Percentiles rank a stretch among this genome's conserved stretches.
phyloP scores from a whole-genome alignment of 176 grass and related monocot genomes.

The Guadua angustifolia region DNA sequence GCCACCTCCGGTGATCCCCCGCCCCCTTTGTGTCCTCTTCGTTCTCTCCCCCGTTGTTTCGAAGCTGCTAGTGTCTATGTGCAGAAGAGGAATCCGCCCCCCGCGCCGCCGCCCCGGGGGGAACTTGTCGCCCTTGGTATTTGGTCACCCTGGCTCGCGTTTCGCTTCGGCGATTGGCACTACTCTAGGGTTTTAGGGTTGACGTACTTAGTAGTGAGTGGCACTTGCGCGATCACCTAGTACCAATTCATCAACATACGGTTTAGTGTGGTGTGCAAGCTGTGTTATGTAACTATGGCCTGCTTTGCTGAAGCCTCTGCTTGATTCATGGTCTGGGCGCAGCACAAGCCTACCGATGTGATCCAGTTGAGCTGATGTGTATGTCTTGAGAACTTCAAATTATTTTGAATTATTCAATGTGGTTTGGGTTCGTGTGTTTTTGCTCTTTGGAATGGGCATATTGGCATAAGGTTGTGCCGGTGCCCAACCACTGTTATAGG shows the following conservation, averaged over 20 bases:
- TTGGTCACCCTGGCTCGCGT: not conserved
- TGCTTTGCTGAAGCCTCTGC: not conserved
- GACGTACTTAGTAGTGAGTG: not conserved
- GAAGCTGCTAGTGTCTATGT: not conserved
- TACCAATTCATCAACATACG: slow-evolving; percentile 21
- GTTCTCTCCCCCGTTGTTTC: not conserved
- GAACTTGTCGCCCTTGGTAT: not conserved
- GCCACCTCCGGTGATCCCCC: slow-evolving; percentile 25
- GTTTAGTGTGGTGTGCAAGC: slow-evolving; percentile 8
- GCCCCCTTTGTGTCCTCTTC: not conserved
- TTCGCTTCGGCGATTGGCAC: not conserved
- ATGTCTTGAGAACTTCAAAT: not conserved
- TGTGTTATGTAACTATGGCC: not conserved
- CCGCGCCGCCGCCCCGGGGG: no score
- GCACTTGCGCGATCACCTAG: not conserved
- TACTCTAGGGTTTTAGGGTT: slow-evolving; percentile 8
- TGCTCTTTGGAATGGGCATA: slow-evolving; percentile 6
- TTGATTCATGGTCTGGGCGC: not conserved
- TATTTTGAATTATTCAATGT: not conserved
- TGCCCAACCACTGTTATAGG: not conserved
- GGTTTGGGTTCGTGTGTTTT: not conserved
- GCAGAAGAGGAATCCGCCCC: not conserved
- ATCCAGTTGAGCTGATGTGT: not conserved
- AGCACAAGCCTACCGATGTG: not conserved
- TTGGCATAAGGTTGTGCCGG: not conserved